These are phyloP conservation scores for Cydonia oblonga DNA, from an alignment of 331 rosid genomes.

Conservation along the genomic window DNA sequence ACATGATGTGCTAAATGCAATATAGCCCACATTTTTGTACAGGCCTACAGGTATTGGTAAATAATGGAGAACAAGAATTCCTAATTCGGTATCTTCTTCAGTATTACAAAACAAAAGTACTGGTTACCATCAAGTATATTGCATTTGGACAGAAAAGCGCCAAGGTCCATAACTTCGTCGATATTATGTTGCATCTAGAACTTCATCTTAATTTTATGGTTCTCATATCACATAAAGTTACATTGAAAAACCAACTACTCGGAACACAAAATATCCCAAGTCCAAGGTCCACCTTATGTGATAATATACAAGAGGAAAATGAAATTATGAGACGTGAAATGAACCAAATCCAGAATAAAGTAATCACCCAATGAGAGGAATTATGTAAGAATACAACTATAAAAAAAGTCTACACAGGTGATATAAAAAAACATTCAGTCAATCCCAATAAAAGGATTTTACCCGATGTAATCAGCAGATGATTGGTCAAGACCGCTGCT, in stretches of 20 bases:
- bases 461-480: slow-evolving; percentile 97
- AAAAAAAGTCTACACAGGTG: background rate
- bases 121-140: background rate
- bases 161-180: background rate
- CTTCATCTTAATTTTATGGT: background rate
- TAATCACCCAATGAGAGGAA: background rate
- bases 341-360: background rate
- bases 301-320: background rate
- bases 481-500: slow-evolving; percentile 86
- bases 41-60: background rate
- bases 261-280: background rate
- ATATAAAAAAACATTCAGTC: background rate
- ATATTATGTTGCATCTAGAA: background rate
- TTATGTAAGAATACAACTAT: background rate
- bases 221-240: background rate
- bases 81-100: background rate
- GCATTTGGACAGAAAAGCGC: background rate
- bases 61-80: background rate
- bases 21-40: background rate
- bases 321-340: background rate
- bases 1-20: background rate
- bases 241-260: background rate
- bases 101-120: background rate
- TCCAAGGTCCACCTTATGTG: background rate
- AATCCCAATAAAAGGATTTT: slow-evolving; percentile 12